Evolutionary conservation across 108 stramenopile species (phyloP).

Genomic region (Discostella stelligeroides): DNA sequence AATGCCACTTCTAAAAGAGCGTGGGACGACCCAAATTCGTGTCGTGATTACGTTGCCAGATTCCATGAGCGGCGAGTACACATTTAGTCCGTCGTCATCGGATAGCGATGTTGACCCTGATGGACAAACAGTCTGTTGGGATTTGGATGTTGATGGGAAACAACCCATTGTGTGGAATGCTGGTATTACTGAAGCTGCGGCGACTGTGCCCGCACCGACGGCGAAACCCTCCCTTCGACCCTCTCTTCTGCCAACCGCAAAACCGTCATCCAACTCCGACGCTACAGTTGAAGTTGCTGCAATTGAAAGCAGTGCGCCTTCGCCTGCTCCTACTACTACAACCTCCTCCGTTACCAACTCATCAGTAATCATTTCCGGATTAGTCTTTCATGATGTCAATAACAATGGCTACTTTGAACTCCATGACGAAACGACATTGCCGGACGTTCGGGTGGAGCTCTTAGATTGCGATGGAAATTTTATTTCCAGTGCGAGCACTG

Average conservation of each 20-base stretch:
- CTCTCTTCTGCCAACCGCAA: too few species aligned
- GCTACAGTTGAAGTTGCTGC: too few species aligned
- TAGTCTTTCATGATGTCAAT: conserved; percentile 25
- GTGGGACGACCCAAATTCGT: conserved; percentile 16
- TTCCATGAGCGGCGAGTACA: conserved; percentile 1
- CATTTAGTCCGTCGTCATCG: conserved; percentile 10
- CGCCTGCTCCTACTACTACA: background rate
- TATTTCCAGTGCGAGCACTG: conserved; percentile 16
- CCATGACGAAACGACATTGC: conserved; percentile 15
- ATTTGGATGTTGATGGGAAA: conserved; percentile 22
- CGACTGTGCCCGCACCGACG: conserved; percentile 16
- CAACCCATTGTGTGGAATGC: conserved; percentile 43
- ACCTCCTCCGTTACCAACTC: conserved; percentile 18
- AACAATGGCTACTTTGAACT: conserved; percentile 16
- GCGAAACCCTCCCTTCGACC: background rate
- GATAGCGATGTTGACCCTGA: conserved; percentile 26
- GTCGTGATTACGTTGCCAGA: conserved; percentile 19
- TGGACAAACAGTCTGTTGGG: conserved; percentile 30
- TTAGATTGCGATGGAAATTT: conserved; percentile 38
- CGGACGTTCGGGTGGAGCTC: conserved; percentile 33
- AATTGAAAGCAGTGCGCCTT: background rate
- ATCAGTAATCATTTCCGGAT: conserved; percentile 9
- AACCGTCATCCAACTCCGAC: background rate
- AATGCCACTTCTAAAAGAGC: conserved; percentile 1
- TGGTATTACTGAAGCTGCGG: conserved; percentile 23